Base-by-base conservation (phyloP, 2,329 filamentous ascomycete genomes). In the Lachnellula subtilissima region DNA sequence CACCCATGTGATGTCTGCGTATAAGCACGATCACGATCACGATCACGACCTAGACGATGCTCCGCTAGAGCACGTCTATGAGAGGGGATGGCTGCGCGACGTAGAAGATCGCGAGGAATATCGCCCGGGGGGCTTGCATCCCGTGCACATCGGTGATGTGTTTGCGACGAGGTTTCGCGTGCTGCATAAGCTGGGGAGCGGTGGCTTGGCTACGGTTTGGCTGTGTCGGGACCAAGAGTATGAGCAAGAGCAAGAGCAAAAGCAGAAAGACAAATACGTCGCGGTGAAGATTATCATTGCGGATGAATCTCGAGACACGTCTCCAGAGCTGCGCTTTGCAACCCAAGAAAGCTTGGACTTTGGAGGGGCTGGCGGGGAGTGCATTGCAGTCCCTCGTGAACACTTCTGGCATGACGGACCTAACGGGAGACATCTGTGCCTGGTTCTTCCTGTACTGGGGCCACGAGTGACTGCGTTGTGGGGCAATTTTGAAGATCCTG, bases 171-270 rank as follows among this genome's bases (percentile, higher is more conserved):
- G 62, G 40, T 67, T 62, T 48, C 53, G 53, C 11, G 58, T 67
- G 50, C 43, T 65, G 17, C 56, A 65, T 48, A 67, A 66, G 53
- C 61, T 66, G 19, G 65, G 64, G 6, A 50, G 49, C 19, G 65
- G 65, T 15, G 61, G 61, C 1, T 63, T 58, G 22, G 58, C 56
- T 35, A 65, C 60, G 2, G 64, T 68, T 28, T 67, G 66, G 66
- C 62, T 67, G 53, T 57, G 55, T 54, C 47, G 51, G 19, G 55
- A 57, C 50, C 39, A 47, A 14, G 42, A 51, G 19, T 43, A n/a
- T 14, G n/a, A 54, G 23, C 23, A 25, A 25, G 23, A 25, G 23
- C 23, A 25, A 25, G 23, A 37, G 7, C 25, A 28, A 8, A 8
- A 28, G 23, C 23, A 25, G 5, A 28, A 28, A 9, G 2, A 9